Base-by-base conservation (phyloP, 129 eudicot genomes). In the Flaveria sonorensis region DNA sequence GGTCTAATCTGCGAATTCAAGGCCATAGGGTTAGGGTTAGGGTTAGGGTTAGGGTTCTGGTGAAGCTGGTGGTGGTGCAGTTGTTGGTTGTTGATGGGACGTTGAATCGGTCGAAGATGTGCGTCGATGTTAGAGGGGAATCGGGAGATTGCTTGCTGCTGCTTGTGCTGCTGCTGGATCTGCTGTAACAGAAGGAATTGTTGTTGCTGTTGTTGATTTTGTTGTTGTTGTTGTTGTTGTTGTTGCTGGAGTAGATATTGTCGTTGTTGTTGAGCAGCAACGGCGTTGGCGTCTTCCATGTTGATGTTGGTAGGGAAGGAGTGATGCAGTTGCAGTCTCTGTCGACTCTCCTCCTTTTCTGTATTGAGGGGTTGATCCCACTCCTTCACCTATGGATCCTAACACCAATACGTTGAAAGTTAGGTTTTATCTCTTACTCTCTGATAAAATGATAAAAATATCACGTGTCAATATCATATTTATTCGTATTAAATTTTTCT, bases 51-150 rank as follows among this genome's bases (percentile, higher is more conserved):
- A 16, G 63, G 46, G 42, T 68, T 79, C 74, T 59, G 32, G 28
- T 45, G 11, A 45, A 11, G 47, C 2, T 43, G 47, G 12, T 78
- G 73, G 18, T 62, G 79, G 14, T 78, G 81, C 24, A 10, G 79
- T 20, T 55, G 74, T 45, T 73, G 79, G 39, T 56, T 66, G 67
- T 9, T 52, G 46, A 74, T 39, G 56, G 70, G 83, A 13, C 83
- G 88, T 3, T 53, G 56, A 16, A 81, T 50, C 1, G 97, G 89
- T 11, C 95, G 87, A 43, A 92, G 81, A 83, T 92, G 98, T 1
- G 87, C 90, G 53, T 88, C 89, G 80, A 93, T 90, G 73, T 90
- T 93, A 13, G 98, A 93, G 2, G 98, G 98, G 75, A 93, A 92
- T 1, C 96, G 94, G 28, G 96, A 85, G 45, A 92, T 87, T 68